These are phyloP conservation scores for Penicillium italicum DNA, from an alignment of 2,329 filamentous ascomycete genomes.

Conservation along the genomic window DNA sequence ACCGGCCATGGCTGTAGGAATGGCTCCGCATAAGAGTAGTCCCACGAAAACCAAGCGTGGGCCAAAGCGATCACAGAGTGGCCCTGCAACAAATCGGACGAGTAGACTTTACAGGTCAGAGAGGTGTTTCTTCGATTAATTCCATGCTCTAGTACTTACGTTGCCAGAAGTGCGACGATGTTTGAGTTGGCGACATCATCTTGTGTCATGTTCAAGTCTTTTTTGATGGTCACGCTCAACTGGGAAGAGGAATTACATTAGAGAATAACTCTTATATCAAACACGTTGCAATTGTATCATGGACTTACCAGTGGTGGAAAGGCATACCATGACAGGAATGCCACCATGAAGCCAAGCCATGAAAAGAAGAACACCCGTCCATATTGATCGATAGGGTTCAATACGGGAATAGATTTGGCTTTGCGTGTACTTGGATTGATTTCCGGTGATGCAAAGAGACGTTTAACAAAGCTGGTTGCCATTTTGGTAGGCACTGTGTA, in stretches of 20 bases:
- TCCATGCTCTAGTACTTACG: constrained; percentile 42
- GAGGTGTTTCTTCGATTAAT: not conserved
- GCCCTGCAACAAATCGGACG: constrained; percentile 73
- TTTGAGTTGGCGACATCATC: constrained; percentile 82
- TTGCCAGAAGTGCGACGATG: constrained; percentile 73
- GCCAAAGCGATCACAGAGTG: constrained; percentile 80
- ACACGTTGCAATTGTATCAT: not conserved
- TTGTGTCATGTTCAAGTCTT: constrained; percentile 68
- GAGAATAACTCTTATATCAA: not conserved
- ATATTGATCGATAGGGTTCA: constrained; percentile 76
- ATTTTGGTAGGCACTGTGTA: constrained; percentile 3
- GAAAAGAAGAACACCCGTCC: constrained; percentile 88
- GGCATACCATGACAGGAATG: constrained; percentile 87
- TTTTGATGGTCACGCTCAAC: constrained; percentile 72
- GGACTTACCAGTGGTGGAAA: constrained; percentile 74
- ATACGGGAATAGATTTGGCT: constrained; percentile 70
- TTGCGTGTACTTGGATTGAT: constrained; percentile 83
- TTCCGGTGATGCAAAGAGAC: constrained; percentile 55
- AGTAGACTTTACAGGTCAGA: constrained; percentile 52
- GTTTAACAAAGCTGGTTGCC: constrained; percentile 26
- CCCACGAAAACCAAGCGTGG: constrained; percentile 75
- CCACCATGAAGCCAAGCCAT: constrained; percentile 80
- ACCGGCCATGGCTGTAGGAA: constrained; percentile 79
- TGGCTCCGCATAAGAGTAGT: constrained; percentile 70
- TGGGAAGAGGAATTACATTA: constrained; percentile 29